Conservation (phyloP, 345 rosid genomes). For the Citrus australasica region DNA sequence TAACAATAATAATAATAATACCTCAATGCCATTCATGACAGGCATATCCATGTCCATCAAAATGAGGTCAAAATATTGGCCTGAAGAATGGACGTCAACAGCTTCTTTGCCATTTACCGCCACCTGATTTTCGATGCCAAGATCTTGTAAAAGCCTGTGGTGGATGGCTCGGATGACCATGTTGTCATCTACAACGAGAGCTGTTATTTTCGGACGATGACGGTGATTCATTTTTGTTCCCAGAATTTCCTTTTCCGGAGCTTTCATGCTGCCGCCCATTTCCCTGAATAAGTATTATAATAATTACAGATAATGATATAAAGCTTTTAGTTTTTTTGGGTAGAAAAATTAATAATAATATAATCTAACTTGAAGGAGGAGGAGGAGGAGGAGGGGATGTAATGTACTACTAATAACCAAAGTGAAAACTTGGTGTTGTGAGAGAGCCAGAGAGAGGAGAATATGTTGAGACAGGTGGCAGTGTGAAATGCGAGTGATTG, state of each 20-base stretch:
- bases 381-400: no score
- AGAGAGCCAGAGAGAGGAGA: no score
- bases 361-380: no score
- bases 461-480: no score
- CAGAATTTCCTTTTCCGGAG: background rate
- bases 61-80: constrained; percentile 64
- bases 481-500: no score
- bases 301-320: no score
- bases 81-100: constrained; percentile 53
- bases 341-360: background rate
- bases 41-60: constrained; percentile 96
- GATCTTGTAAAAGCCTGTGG: constrained; percentile 39
- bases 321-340: no score
- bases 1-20: constrained; percentile 7
- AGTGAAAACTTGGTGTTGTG: no score
- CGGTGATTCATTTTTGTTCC: background rate
- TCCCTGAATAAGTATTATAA: background rate
- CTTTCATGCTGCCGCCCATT: background rate
- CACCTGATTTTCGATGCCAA: constrained; percentile 49
- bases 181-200: constrained; percentile 70
- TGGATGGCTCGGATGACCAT: constrained; percentile 47
- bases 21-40: constrained; percentile 80
- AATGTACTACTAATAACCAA: no score
- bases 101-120: constrained; percentile 73
- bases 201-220: constrained; percentile 24